A percentile compares a stretch with the other conserved stretches of the same genome.
Evolutionary conservation across 257 asterid species (phyloP).

Genomic region (Primulina eburnea): DNA sequence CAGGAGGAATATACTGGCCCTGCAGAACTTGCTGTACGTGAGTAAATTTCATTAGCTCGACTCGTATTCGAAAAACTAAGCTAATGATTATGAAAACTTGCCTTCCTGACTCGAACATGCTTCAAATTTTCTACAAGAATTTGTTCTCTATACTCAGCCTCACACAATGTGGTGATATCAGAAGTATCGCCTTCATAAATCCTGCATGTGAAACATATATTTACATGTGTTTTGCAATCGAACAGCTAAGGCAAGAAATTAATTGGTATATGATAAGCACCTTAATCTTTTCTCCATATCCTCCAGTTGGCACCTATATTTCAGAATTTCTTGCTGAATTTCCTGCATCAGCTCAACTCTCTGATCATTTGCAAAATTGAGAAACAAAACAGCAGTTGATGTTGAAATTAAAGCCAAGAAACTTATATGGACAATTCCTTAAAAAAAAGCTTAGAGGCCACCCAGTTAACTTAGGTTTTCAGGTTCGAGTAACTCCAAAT

Average conservation of each 20-base stretch:
- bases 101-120: slow-evolving; percentile 63
- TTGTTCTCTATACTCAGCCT: slow-evolving; percentile 78
- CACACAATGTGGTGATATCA: slow-evolving; percentile 52
- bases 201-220: slow-evolving; percentile 29
- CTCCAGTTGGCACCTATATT: slow-evolving; percentile 59
- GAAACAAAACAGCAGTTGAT: background rate
- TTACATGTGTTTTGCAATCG: background rate
- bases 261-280: slow-evolving; percentile 25
- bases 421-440: background rate
- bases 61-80: background rate
- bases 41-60: background rate
- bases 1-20: slow-evolving; percentile 45
- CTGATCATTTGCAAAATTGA: background rate
- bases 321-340: slow-evolving; percentile 61
- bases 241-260: background rate
- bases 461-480: background rate
- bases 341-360: slow-evolving; percentile 43
- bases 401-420: background rate
- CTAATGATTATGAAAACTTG: slow-evolving; percentile 15
- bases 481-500: background rate
- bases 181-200: slow-evolving; percentile 63
- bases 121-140: slow-evolving; percentile 67
- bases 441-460: background rate
- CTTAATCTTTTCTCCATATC: slow-evolving; percentile 67
- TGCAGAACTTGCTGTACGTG: slow-evolving; percentile 55